phyloP scores from a whole-genome alignment of 352 stramenopile species.

The Hyphochytrium catenoides region DNA sequence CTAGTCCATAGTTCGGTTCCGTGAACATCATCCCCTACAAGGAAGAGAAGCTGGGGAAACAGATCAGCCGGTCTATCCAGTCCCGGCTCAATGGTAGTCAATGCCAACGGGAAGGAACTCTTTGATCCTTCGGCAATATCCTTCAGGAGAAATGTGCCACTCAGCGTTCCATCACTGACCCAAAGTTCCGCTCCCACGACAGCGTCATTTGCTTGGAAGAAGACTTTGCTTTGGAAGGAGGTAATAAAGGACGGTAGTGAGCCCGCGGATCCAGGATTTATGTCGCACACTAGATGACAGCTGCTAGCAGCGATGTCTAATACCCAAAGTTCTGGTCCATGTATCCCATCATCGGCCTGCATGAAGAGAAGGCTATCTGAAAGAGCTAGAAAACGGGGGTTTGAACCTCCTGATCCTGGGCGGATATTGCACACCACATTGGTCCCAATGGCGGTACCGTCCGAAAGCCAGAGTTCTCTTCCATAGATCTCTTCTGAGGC shows the following conservation, averaged over 20 bases:
- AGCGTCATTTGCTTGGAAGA: constrained; percentile 14
- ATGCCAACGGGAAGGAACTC: constrained; percentile 11
- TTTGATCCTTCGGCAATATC: constrained; percentile 13
- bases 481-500: constrained; percentile 16
- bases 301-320: constrained; percentile 17
- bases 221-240: constrained; percentile 13
- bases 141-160: constrained; percentile 15
- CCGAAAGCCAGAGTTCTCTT: constrained; percentile 37
- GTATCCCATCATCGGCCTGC: constrained; percentile 25
- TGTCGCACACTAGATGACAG: constrained; percentile 22
- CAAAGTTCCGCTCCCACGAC: constrained; percentile 23
- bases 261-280: constrained; percentile 13
- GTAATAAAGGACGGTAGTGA: constrained; percentile 22
- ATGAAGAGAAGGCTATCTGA: constrained; percentile 25
- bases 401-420: constrained; percentile 14
- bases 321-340: constrained; percentile 37
- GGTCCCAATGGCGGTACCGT: constrained; percentile 21
- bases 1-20: no score
- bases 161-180: constrained; percentile 19
- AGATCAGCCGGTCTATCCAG: no score
- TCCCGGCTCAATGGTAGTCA: no score
- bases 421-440: constrained; percentile 24
- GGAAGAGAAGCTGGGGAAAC: no score
- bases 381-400: constrained; percentile 20
- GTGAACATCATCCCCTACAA: no score